A percentile compares a stretch with the other conserved stretches of the same genome.
Conservation (phyloP, 257 asterid genomes). For the Solanum ossicruentum region DNA sequence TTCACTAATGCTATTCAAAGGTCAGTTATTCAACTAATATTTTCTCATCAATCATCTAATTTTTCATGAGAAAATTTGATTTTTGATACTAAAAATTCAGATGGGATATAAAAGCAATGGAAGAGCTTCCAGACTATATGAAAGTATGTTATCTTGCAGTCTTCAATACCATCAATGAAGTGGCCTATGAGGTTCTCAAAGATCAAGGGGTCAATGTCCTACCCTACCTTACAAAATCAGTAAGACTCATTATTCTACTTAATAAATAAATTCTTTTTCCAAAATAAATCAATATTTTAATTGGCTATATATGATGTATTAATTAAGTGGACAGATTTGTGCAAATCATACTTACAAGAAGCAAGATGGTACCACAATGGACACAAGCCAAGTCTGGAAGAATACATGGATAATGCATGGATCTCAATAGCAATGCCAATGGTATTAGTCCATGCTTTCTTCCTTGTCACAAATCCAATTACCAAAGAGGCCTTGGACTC, state of each 20-base stretch:
- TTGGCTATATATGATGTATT: neutral
- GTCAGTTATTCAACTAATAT: neutral
- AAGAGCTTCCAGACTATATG: conserved; percentile 24
- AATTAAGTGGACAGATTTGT: conserved; percentile 4
- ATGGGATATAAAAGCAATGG: neutral
- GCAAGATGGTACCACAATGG: conserved; percentile 19
- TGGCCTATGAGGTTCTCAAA: conserved; percentile 21
- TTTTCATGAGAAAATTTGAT: no score
- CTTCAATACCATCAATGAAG: conserved; percentile 11
- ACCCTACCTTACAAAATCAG: conserved; percentile 15
- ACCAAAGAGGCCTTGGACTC: neutral
- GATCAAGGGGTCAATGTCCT: conserved; percentile 8
- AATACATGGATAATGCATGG: neutral
- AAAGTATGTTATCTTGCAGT: conserved; percentile 22
- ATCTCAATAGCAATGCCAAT: neutral
- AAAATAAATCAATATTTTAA: no score
- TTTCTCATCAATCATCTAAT: no score
- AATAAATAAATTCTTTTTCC: no score
- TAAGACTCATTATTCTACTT: neutral
- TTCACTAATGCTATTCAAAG: conserved; percentile 22
- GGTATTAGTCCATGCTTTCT: neutral
- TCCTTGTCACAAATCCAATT: conserved; percentile 8
- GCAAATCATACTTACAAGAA: conserved; percentile 10
- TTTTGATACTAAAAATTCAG: neutral
- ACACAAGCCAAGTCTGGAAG: neutral